Percentiles rank a stretch among this genome's conserved stretches.
Evolutionary conservation across 305 asterid species (phyloP).

Genomic region (Fraxinus platypoda): DNA sequence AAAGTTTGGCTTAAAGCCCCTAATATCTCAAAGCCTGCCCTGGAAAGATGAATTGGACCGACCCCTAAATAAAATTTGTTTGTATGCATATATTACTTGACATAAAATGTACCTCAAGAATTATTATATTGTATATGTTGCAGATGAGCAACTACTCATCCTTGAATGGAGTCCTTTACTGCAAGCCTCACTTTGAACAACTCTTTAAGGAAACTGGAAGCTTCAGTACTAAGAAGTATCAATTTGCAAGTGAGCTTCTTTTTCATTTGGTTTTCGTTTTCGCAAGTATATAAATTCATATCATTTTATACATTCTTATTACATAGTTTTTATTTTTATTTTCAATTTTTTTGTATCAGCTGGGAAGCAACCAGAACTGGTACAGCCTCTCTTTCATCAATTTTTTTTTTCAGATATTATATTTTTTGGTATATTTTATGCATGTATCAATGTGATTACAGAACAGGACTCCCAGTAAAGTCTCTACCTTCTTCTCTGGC

Average conservation of each 20-base stretch:
- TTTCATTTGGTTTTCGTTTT: not conserved
- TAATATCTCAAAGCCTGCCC: no score
- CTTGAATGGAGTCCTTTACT: conserved; percentile 48
- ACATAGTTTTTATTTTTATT: not conserved
- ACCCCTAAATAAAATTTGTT: not conserved
- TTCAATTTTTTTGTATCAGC: conserved; percentile 22
- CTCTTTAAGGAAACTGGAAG: conserved; percentile 58
- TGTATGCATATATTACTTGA: not conserved
- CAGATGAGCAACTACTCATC: conserved; percentile 53
- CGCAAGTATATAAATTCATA: not conserved
- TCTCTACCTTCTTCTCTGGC: conserved; percentile 51
- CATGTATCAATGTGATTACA: conserved; percentile 5
- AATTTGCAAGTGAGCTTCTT: conserved; percentile 28
- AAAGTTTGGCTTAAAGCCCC: no score
- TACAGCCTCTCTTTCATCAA: conserved; percentile 14
- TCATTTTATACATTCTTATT: not conserved
- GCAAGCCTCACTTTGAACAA: conserved; percentile 62
- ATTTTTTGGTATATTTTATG: not conserved
- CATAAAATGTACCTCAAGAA: not conserved
- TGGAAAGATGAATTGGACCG: no score
- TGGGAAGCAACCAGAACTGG: conserved; percentile 46
- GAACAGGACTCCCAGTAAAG: conserved; percentile 41
- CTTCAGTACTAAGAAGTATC: conserved; percentile 36
- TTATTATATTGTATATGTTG: not conserved
- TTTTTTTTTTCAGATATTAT: not conserved